Conservation (phyloP, 345 rosid genomes). For the Rhizophora apiculata region DNA sequence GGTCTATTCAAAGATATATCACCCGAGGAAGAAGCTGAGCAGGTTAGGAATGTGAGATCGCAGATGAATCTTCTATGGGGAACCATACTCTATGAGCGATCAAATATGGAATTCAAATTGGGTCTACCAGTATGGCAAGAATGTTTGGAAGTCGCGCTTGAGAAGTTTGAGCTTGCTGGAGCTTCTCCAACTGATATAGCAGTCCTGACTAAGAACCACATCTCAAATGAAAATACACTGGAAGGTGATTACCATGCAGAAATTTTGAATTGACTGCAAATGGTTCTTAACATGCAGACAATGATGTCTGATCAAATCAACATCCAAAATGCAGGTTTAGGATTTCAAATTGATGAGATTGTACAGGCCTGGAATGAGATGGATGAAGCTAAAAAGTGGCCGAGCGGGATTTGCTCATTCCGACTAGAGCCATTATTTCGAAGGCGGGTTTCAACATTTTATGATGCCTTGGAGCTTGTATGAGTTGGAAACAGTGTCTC, state of each 20-base stretch:
- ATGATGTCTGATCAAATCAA: constrained; percentile 4
- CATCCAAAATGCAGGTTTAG: constrained; percentile 46
- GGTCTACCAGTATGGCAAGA: constrained; percentile 71
- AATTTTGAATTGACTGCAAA: constrained; percentile 2
- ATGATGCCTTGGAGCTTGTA: constrained; percentile 48
- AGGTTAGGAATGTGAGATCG: constrained; percentile 41
- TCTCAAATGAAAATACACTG: constrained; percentile 45
- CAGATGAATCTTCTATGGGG: constrained; percentile 77
- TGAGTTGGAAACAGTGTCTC: constrained; percentile 14
- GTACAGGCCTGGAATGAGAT: constrained; percentile 77
- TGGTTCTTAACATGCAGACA: constrained; percentile 12
- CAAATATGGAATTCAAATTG: constrained; percentile 75
- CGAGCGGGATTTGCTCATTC: constrained; percentile 51
- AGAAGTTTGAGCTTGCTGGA: constrained; percentile 78
- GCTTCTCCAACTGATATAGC: constrained; percentile 56
- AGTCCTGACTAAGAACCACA: constrained; percentile 58
- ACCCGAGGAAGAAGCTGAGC: constrained; percentile 49
- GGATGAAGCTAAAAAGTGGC: constrained; percentile 66
- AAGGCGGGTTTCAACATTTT: constrained; percentile 50
- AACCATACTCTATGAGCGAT: constrained; percentile 80
- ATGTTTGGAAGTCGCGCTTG: constrained; percentile 65
- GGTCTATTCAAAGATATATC: constrained; percentile 43
- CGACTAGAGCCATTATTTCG: constrained; percentile 66
- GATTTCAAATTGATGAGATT: constrained; percentile 65
- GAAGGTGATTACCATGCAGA: constrained; percentile 43